Percentiles rank a stretch among this genome's conserved stretches.
phyloP scores from a whole-genome alignment of 2,329 filamentous ascomycete species.

The Fusarium pseudograminearum region DNA sequence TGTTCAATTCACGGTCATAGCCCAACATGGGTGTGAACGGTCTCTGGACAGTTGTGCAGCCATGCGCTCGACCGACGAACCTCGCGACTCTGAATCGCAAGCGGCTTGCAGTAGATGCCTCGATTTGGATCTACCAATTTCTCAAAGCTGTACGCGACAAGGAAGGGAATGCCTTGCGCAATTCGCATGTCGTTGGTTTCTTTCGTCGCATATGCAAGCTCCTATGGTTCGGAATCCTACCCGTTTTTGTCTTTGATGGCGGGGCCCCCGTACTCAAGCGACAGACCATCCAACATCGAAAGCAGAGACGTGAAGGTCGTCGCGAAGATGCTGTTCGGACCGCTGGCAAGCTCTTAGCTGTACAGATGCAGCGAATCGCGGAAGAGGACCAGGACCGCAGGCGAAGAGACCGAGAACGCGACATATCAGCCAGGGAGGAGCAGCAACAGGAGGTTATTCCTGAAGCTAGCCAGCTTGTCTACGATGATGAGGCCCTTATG shows the following conservation, averaged over 20 bases:
- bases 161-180: conserved; percentile 95
- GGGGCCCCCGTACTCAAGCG: conserved; percentile 91
- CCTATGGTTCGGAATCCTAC: conserved; percentile 94
- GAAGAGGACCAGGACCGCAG: conserved; percentile 84
- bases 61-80: conserved; percentile 94
- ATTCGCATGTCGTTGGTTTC: conserved; percentile 96
- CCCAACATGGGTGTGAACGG: conserved; percentile 92
- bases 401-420: conserved; percentile 60
- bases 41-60: conserved; percentile 95
- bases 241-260: conserved; percentile 98
- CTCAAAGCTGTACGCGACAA: conserved; percentile 98
- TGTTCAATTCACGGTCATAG: conserved; percentile 26
- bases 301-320: conserved; percentile 84
- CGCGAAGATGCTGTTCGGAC: conserved; percentile 93
- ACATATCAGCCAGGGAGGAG: conserved; percentile 54
- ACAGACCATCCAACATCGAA: conserved; percentile 85
- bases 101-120: conserved; percentile 95
- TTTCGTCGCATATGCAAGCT: conserved; percentile 98
- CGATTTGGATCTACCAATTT: conserved; percentile 99
- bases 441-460: conserved; percentile 76
- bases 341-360: conserved; percentile 88
- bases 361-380: conserved; percentile 92
- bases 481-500: conserved; percentile 91
- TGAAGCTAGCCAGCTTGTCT: conserved; percentile 77
- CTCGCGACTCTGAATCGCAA: conserved; percentile 96